Evolutionary conservation across 495 filamentous ascomycete genomes (phyloP).

Genomic region (Antarctomyces pellizariae): DNA sequence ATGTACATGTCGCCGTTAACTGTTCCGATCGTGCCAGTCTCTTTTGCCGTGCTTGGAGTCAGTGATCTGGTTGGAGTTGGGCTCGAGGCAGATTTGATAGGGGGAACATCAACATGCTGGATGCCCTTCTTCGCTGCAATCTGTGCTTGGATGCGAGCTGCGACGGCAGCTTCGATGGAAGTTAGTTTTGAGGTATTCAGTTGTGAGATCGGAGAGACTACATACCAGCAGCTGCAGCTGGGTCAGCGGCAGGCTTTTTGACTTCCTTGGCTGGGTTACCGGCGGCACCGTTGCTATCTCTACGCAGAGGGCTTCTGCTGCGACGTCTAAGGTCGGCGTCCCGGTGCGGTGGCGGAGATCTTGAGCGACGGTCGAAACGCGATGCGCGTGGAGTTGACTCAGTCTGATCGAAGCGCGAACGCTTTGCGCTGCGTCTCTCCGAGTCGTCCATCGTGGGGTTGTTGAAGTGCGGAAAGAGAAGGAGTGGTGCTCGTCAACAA

Average conservation of each 20-base stretch:
- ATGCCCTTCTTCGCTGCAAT: slow-evolving; percentile 83
- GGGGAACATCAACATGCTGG: slow-evolving; percentile 84
- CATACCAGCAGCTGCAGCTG: slow-evolving; percentile 71
- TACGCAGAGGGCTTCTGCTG: slow-evolving; percentile 56
- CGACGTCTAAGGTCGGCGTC: slow-evolving; percentile 32
- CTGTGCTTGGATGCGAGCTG: slow-evolving; percentile 80
- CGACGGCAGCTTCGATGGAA: slow-evolving; percentile 88
- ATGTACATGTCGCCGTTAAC: slow-evolving; percentile 79
- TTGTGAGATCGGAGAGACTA: too few species aligned
- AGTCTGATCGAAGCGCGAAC: slow-evolving; percentile 79
- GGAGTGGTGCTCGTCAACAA: too few species aligned
- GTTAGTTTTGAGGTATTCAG: too few species aligned
- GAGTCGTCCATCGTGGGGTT: slow-evolving; percentile 45
- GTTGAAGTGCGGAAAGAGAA: too few species aligned
- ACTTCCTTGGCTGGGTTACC: slow-evolving; percentile 16
- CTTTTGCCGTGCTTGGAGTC: slow-evolving; percentile 4
- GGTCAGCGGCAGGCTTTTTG: slow-evolving; percentile 31
- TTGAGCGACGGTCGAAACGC: slow-evolving; percentile 67
- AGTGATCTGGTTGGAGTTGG: slow-evolving; percentile 3
- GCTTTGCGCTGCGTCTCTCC: slow-evolving; percentile 48
- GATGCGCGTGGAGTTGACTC: slow-evolving; percentile 52
- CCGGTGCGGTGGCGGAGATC: slow-evolving; percentile 45
- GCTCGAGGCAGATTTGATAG: slow-evolving; percentile 35
- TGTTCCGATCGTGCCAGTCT: slow-evolving; percentile 14
- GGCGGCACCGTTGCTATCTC: slow-evolving; percentile 28